Conservation (phyloP, 371 early-diverging fungal species). For the Entomophthora muscae region DNA sequence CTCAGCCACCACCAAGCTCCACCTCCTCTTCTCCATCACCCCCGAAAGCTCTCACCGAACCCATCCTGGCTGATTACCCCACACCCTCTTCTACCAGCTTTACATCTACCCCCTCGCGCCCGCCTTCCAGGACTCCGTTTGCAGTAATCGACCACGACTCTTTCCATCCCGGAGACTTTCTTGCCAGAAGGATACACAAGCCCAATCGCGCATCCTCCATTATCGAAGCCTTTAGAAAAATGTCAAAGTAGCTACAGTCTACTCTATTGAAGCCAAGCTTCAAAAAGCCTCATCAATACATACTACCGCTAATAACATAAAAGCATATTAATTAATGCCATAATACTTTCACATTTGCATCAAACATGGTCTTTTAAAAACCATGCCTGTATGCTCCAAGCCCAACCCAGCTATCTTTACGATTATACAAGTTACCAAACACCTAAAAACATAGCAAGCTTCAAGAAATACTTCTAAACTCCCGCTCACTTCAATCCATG, state of each 20-base stretch:
- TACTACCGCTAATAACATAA: too few relatives aligned
- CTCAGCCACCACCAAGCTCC: neutral
- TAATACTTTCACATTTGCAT: too few relatives aligned
- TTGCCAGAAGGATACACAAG: neutral
- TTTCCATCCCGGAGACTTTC: neutral
- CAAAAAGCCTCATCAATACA: too few relatives aligned
- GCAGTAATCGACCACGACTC: neutral
- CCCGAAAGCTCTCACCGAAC: neutral
- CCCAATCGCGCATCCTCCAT: constrained; percentile 1
- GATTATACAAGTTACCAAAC: too few relatives aligned
- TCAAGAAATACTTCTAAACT: too few relatives aligned
- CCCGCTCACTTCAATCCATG: too few relatives aligned
- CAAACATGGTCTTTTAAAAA: too few relatives aligned
- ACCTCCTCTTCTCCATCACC: neutral
- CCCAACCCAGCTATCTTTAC: too few relatives aligned
- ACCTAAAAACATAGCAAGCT: too few relatives aligned
- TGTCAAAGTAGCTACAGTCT: neutral
- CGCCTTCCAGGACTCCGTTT: neutral
- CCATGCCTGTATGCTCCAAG: too few relatives aligned
- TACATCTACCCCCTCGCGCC: neutral
- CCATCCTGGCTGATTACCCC: neutral
- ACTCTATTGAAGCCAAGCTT: too few relatives aligned
- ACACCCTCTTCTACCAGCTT: neutral
- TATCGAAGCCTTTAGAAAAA: constrained; percentile 2
- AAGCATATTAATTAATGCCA: too few relatives aligned